Conservation (phyloP, 805 yeast genomes). For the Alloascoidea hylecoeti region DNA sequence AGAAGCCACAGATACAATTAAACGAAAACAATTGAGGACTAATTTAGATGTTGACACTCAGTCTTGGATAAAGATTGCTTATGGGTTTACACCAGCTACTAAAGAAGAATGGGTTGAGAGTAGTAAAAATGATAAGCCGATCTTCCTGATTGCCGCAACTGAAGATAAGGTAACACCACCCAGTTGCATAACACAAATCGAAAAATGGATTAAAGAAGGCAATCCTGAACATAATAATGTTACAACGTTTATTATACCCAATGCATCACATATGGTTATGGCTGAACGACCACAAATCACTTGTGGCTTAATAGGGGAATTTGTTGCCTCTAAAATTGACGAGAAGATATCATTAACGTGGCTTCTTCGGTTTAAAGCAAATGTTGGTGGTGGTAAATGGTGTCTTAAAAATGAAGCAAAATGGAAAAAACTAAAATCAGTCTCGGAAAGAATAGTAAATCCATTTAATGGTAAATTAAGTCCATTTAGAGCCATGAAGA, state of each 20-base stretch:
- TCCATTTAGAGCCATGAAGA: constrained; percentile 59
- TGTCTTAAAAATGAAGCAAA: constrained; percentile 62
- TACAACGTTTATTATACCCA: constrained; percentile 14
- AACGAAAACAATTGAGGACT: constrained; percentile 49
- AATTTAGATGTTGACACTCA: constrained; percentile 47
- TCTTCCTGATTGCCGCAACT: constrained; percentile 44
- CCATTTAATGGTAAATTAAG: constrained; percentile 20
- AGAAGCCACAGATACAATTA: constrained; percentile 9
- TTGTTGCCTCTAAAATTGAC: constrained; percentile 32
- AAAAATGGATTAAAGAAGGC: constrained; percentile 14
- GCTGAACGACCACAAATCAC: constrained; percentile 49
- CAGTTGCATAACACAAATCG: constrained; percentile 18
- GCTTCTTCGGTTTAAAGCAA: constrained; percentile 52
- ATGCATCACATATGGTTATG: constrained; percentile 54
- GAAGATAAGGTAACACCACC: constrained; percentile 43
- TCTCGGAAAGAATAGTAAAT: constrained; percentile 27
- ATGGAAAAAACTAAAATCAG: constrained; percentile 43
- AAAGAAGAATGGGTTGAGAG: constrained; percentile 26
- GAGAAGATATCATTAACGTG: constrained; percentile 52
- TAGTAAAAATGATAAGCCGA: constrained; percentile 21
- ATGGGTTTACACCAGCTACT: constrained; percentile 31
- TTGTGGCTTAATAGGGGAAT: constrained; percentile 47
- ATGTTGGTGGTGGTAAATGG: constrained; percentile 61
- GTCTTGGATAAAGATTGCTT: constrained; percentile 37
- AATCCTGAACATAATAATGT: constrained; percentile 12